These are phyloP conservation scores for Leucaena leucocephala DNA, from an alignment of 306 rosid genomes.

Conservation along the genomic window DNA sequence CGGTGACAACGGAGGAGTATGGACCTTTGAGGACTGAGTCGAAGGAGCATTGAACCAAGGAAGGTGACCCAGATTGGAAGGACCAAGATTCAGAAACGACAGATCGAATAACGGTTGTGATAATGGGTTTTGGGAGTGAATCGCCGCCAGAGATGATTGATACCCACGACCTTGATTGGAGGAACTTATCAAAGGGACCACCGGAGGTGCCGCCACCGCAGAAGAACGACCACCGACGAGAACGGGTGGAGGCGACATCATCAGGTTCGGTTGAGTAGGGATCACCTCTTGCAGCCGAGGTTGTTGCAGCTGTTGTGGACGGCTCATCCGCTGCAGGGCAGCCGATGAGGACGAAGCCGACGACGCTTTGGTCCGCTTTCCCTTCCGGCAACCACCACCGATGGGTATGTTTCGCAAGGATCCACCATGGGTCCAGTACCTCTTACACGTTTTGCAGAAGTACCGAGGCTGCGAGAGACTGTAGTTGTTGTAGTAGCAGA, in stretches of 20 bases:
- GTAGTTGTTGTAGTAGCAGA: slow-evolving; percentile 72
- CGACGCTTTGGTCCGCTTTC: slow-evolving; percentile 44
- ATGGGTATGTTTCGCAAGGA: slow-evolving; percentile 67
- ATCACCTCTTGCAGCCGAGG: too few species aligned
- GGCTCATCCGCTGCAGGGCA: background rate
- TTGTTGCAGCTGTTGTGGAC: background rate
- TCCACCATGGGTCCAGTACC: slow-evolving; percentile 80
- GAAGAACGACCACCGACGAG: background rate
- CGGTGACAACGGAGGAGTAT: slow-evolving; percentile 17
- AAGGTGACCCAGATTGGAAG: slow-evolving; percentile 48
- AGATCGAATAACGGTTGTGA: slow-evolving; percentile 28
- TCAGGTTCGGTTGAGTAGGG: slow-evolving; percentile 21
- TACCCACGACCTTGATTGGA: slow-evolving; percentile 44
- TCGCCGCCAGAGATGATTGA: slow-evolving; percentile 45
- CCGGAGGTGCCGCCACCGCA: background rate
- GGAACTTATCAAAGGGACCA: background rate
- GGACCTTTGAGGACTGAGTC: slow-evolving; percentile 31
- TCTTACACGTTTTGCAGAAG: slow-evolving; percentile 63
- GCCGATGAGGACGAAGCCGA: background rate
- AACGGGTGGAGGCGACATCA: background rate
- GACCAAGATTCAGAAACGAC: background rate
- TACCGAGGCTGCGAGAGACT: slow-evolving; percentile 65
- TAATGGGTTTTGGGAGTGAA: slow-evolving; percentile 40
- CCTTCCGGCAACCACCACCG: slow-evolving; percentile 63
- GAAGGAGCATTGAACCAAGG: slow-evolving; percentile 47